Conservation (phyloP, 1,139 yeast species). For the Hansenula lynferdii region DNA sequence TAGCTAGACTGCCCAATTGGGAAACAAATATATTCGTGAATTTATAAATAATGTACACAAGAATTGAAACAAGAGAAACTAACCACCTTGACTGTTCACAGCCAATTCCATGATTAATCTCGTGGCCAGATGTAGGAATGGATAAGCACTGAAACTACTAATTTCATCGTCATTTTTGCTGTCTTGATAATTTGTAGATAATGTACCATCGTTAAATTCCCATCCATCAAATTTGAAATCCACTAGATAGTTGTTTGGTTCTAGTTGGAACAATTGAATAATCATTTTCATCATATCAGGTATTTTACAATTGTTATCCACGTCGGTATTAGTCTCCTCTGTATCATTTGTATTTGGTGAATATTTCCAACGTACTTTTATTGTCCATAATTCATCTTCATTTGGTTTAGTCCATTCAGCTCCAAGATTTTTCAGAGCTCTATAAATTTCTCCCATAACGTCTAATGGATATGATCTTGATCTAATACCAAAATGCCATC, state of each 20-base stretch:
- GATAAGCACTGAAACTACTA: conserved; percentile 87
- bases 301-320: no score
- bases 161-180: conserved; percentile 54
- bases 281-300: conserved; percentile 96
- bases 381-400: conserved; percentile 94
- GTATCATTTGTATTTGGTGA: conserved; percentile 35
- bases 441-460: conserved; percentile 97
- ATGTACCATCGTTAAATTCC: conserved; percentile 45
- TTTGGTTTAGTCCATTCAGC: conserved; percentile 98
- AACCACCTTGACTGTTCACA: conserved; percentile 62
- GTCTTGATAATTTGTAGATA: conserved; percentile 14
- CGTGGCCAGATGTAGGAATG: conserved; percentile 90
- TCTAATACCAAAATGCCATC: conserved; percentile 99
- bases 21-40: neutral
- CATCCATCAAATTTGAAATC: conserved; percentile 98
- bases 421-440: conserved; percentile 89
- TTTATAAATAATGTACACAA: neutral
- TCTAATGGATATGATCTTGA: conserved; percentile 95
- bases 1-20: neutral
- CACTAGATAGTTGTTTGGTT: conserved; percentile 91
- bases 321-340: conserved; percentile 16
- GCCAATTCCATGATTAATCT: conserved; percentile 94
- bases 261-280: conserved; percentile 91
- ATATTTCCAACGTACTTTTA: conserved; percentile 93
- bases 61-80: neutral